Evolutionary conservation across 495 filamentous ascomycete species (phyloP).

Genomic region (Lasiosphaeriaceae sp.): DNA sequence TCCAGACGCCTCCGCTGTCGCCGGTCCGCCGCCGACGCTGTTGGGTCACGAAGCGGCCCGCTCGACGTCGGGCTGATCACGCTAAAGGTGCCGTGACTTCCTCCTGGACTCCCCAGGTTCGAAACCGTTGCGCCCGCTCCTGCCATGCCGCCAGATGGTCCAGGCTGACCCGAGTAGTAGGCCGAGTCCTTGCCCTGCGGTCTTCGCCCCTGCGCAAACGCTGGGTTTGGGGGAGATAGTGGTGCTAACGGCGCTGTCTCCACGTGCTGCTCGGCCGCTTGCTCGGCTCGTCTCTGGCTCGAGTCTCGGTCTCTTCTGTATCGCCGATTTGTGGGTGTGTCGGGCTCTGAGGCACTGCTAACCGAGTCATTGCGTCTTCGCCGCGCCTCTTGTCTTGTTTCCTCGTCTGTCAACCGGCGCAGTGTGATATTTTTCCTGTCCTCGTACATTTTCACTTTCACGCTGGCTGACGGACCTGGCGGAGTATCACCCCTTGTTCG

Average conservation of each 20-base stretch:
- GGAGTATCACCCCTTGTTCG: constrained; percentile 39
- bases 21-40: constrained; percentile 33
- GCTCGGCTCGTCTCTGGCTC: constrained; percentile 34
- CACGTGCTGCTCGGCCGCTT: constrained; percentile 36
- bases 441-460: constrained; percentile 76
- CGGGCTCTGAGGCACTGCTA: constrained; percentile 44
- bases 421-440: constrained; percentile 76
- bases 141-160: constrained; percentile 33
- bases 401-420: constrained; percentile 73
- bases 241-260: constrained; percentile 21
- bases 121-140: constrained; percentile 36
- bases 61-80: constrained; percentile 31
- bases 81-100: constrained; percentile 40
- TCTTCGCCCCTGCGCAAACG: constrained; percentile 38
- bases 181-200: constrained; percentile 46
- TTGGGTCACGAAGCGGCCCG: constrained; percentile 9
- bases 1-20: constrained; percentile 45
- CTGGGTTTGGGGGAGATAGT: constrained; percentile 44
- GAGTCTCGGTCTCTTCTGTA: constrained; percentile 40
- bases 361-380: constrained; percentile 41
- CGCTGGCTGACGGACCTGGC: constrained; percentile 62
- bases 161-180: constrained; percentile 49
- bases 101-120: constrained; percentile 21
- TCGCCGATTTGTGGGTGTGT: constrained; percentile 35
- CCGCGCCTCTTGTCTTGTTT: constrained; percentile 38